These are phyloP conservation scores for Lasiosphaeris hirsuta DNA, from an alignment of 495 filamentous ascomycete genomes.

Conservation along the genomic window DNA sequence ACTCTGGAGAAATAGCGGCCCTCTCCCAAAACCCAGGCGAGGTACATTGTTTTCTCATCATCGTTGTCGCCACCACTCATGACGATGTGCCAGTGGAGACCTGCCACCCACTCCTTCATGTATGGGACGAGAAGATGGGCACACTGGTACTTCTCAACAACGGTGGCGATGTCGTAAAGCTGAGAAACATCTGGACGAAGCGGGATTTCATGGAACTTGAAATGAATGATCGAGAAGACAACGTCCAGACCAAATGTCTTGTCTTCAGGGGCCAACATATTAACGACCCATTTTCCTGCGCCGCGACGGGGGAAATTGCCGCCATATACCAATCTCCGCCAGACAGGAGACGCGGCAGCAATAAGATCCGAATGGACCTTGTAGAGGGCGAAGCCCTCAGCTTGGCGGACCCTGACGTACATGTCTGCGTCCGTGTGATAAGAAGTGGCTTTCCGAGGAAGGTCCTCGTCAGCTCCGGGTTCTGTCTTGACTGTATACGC, in stretches of 20 bases:
- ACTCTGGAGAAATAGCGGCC: conserved; percentile 12
- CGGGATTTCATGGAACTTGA: conserved; percentile 24
- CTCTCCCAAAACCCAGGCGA: conserved; percentile 25
- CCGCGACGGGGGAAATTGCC: background rate
- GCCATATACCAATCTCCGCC: conserved; percentile 13
- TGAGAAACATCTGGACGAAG: conserved; percentile 10
- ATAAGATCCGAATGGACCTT: conserved; percentile 12
- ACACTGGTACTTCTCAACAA: conserved; percentile 20
- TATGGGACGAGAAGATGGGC: conserved; percentile 16
- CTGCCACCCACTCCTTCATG: conserved; percentile 16
- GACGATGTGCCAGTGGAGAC: conserved; percentile 13
- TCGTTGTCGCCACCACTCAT: conserved; percentile 6
- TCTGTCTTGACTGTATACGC: too few species aligned
- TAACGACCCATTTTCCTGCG: conserved; percentile 7
- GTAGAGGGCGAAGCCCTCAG: background rate
- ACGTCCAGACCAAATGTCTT: conserved; percentile 16
- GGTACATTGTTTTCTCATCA: conserved; percentile 19
- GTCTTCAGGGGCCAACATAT: conserved; percentile 3
- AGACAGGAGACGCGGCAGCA: conserved; percentile 16
- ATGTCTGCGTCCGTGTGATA: conserved; percentile 22
- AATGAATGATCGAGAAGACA: conserved; percentile 23
- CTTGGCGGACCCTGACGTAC: conserved; percentile 8
- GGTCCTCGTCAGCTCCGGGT: too few species aligned
- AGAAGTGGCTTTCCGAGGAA: background rate
- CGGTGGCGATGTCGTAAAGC: conserved; percentile 17